phyloP scores from a whole-genome alignment of 306 rosid species.

The Cucumis hystrix region DNA sequence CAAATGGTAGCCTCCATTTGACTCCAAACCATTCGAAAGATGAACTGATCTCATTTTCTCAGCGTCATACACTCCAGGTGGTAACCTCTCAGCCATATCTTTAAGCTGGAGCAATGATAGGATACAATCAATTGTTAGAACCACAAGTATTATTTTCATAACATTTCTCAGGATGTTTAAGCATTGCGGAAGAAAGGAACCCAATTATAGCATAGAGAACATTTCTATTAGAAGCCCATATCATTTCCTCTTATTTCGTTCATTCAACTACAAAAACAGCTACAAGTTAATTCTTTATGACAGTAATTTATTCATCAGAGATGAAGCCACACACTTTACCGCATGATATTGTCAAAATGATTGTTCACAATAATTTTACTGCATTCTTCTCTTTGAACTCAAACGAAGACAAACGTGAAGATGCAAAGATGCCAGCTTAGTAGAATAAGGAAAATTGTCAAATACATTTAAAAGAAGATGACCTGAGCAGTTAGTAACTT shows the following conservation, averaged over 20 bases:
- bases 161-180: neutral
- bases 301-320: neutral
- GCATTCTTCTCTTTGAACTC: neutral
- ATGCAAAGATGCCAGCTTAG: conserved; percentile 10
- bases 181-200: neutral
- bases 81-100: conserved; percentile 86
- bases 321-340: neutral
- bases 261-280: conserved; percentile 1
- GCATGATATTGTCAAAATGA: neutral
- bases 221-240: neutral
- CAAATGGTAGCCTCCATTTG: conserved; percentile 43
- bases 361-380: neutral
- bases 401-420: neutral
- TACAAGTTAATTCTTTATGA: neutral
- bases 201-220: neutral
- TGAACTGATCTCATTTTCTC: conserved; percentile 46
- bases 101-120: conserved; percentile 50
- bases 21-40: conserved; percentile 50
- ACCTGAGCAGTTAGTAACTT: conserved; percentile 92
- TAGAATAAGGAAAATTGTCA: neutral
- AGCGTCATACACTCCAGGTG: conserved; percentile 60
- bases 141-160: neutral
- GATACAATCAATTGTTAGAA: neutral
- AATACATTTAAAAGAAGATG: conserved; percentile 10
- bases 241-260: neutral